Base-by-base conservation (phyloP, 2,329 filamentous ascomycete species). In the Alternaria dauci region DNA sequence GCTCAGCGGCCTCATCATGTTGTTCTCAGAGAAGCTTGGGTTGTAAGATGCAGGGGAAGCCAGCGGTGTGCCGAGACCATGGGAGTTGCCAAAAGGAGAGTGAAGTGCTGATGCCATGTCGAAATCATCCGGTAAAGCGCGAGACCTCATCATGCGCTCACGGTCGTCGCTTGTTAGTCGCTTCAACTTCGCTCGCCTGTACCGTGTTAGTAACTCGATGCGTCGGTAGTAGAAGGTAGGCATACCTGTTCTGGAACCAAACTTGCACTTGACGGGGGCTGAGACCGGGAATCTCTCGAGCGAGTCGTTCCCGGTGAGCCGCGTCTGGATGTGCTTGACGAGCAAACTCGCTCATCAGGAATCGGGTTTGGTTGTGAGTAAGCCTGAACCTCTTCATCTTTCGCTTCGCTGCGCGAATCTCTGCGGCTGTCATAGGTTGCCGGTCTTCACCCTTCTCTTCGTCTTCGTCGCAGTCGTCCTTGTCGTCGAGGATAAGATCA, bases 211-310 rank as follows among this genome's bases (percentile, higher is more conserved):
- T 54, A 55, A 47, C 5, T 20, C 25, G 23, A 18, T 18, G 8
- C 36, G 25, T 55, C 14, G 30, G 41, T n/a, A 2, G 23, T 25
- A 42, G 28, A 11, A 41, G 23, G n/a, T 26, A 30, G 55, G 74
- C 85, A 71, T 86, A 97, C 94, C 94, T 88, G 80, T 98, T 98
- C 80, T 98, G 94, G 80, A 98, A 98, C 94, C 94, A 98, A 51
- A 98, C 94, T 79, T 98, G 94, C 25, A 98, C 94, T 77, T 98
- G 94, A 62, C 94, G 88, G 38, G 94, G 92, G 71, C 92, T 97
- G 50, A 98, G 81, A 1, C 94, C 94, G 32, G 94, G 94, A 46
- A 98, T 97, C 76, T 97, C 93, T 65, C 91, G 85, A 4, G 94
- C 94, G 38, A 98, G 83, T 47, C 93, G 86, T 76, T 97, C 94